Percentiles rank a stretch among this genome's conserved stretches.
phyloP scores from a whole-genome alignment of 805 yeast species.

The Schwanniomyces occidentalis region DNA sequence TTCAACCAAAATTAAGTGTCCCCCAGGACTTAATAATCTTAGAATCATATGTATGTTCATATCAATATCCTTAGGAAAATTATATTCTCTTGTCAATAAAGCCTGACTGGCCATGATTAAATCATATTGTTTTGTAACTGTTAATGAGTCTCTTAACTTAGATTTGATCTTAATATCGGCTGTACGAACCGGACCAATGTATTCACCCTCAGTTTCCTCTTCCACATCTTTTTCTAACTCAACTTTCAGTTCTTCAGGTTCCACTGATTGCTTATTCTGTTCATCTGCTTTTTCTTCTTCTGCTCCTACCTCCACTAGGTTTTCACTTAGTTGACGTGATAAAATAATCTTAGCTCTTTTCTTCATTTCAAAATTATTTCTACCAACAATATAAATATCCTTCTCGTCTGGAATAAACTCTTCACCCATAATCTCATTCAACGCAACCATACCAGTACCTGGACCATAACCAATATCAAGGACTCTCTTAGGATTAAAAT shows the following conservation, averaged over 20 bases:
- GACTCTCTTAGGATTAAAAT: conserved; percentile 64
- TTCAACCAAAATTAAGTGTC: conserved; percentile 77
- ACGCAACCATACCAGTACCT: conserved; percentile 84
- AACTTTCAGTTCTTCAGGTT: conserved; percentile 6
- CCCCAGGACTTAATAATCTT: conserved; percentile 68
- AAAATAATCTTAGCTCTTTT: conserved; percentile 75
- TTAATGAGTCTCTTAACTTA: conserved; percentile 52
- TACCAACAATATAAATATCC: conserved; percentile 72
- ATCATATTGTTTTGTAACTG: conserved; percentile 63
- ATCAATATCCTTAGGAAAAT: conserved; percentile 76
- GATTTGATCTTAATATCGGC: conserved; percentile 56
- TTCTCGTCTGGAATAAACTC: conserved; percentile 61
- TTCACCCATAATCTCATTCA: conserved; percentile 77
- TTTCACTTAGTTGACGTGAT: conserved; percentile 62
- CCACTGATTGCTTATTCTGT: conserved; percentile 7
- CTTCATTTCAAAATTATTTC: conserved; percentile 61
- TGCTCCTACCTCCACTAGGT: conserved; percentile 16
- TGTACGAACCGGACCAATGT: conserved; percentile 53
- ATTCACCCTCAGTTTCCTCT: conserved; percentile 17
- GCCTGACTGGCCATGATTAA: conserved; percentile 83
- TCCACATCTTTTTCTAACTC: conserved; percentile 10
- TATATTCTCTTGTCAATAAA: conserved; percentile 55
- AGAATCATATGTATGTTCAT: conserved; percentile 59
- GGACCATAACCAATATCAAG: conserved; percentile 90
- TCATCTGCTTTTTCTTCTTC: conserved; percentile 10